These are phyloP conservation scores for Evansstolkia leycettana DNA, from an alignment of 495 filamentous ascomycete genomes.

Conservation along the genomic window DNA sequence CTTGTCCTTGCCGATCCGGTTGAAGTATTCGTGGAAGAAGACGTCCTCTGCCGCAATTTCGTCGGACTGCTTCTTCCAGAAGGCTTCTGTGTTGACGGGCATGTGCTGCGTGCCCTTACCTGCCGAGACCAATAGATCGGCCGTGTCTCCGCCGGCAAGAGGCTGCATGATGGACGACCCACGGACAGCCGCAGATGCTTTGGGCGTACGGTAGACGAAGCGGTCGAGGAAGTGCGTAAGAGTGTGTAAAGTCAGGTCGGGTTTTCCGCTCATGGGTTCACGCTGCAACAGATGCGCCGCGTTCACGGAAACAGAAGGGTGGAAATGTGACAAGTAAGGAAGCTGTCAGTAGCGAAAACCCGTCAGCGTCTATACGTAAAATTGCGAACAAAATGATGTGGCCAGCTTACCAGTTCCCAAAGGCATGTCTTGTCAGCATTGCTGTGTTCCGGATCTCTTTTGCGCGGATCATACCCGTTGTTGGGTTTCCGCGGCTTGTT, in stretches of 20 bases:
- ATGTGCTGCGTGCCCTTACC: slow-evolving; percentile 30
- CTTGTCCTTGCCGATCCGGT: slow-evolving; percentile 59
- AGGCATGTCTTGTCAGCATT: slow-evolving; percentile 83
- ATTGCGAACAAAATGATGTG: background rate
- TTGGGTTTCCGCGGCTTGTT: slow-evolving; percentile 14
- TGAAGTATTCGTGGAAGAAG: slow-evolving; percentile 98
- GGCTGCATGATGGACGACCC: slow-evolving; percentile 95
- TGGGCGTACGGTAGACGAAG: slow-evolving; percentile 89
- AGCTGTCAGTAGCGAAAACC: slow-evolving; percentile 23
- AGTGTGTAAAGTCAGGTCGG: slow-evolving; percentile 75
- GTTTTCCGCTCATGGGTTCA: slow-evolving; percentile 64
- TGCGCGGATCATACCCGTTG: slow-evolving; percentile 66
- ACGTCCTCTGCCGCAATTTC: slow-evolving; percentile 84
- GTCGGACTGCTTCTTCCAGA: slow-evolving; percentile 82
- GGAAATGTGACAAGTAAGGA: slow-evolving; percentile 73
- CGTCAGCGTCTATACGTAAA: background rate
- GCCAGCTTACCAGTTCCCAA: slow-evolving; percentile 67
- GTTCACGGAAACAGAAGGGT: slow-evolving; percentile 89
- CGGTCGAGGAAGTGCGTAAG: slow-evolving; percentile 92
- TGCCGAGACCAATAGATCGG: slow-evolving; percentile 52
- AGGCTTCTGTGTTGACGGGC: slow-evolving; percentile 72
- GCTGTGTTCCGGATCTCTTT: slow-evolving; percentile 80
- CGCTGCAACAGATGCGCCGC: slow-evolving; percentile 55
- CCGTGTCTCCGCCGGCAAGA: slow-evolving; percentile 50
- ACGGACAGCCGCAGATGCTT: slow-evolving; percentile 45